phyloP scores from a whole-genome alignment of 371 early-diverging fungal genomes.

The Apophysomyces trapeziformis region DNA sequence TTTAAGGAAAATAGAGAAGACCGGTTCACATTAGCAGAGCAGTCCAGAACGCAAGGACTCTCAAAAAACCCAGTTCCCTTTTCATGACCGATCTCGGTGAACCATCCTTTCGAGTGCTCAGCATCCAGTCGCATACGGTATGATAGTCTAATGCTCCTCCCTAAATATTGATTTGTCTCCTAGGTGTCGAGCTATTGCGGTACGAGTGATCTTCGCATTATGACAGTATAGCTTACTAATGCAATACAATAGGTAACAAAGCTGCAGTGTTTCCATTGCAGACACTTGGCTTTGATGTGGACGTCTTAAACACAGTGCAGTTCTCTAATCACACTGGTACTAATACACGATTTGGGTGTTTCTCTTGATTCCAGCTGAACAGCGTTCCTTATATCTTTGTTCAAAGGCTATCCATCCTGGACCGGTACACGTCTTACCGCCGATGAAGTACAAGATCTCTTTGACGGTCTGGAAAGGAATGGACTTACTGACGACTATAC shows the following conservation, averaged over 20 bases:
- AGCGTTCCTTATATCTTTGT: not conserved
- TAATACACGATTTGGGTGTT: not conserved
- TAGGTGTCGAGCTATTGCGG: slow-evolving; percentile 81
- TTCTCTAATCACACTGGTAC: slow-evolving; percentile 90
- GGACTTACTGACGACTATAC: slow-evolving; percentile 73
- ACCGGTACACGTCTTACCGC: slow-evolving; percentile 71
- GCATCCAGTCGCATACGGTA: slow-evolving; percentile 93
- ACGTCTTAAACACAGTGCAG: slow-evolving; percentile 91
- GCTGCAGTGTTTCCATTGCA: slow-evolving; percentile 93
- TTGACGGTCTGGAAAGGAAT: slow-evolving; percentile 76
- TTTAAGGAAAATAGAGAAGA: too few species aligned
- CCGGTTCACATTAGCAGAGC: too few species aligned
- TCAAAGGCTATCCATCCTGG: slow-evolving; percentile 76
- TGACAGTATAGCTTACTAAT: slow-evolving; percentile 10
- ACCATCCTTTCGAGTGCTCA: slow-evolving; percentile 66
- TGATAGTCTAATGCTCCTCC: too few species aligned
- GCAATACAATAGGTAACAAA: slow-evolving; percentile 66
- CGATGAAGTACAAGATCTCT: slow-evolving; percentile 67
- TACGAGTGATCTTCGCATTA: slow-evolving; percentile 19
- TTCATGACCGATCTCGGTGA: slow-evolving; percentile 8
- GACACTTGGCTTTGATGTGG: slow-evolving; percentile 89
- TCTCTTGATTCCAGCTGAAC: not conserved
- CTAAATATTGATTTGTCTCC: not conserved
- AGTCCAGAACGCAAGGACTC: too few species aligned
- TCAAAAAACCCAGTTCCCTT: too few species aligned